phyloP scores from a whole-genome alignment of 331 rosid genomes.

The Spiraea crenata region DNA sequence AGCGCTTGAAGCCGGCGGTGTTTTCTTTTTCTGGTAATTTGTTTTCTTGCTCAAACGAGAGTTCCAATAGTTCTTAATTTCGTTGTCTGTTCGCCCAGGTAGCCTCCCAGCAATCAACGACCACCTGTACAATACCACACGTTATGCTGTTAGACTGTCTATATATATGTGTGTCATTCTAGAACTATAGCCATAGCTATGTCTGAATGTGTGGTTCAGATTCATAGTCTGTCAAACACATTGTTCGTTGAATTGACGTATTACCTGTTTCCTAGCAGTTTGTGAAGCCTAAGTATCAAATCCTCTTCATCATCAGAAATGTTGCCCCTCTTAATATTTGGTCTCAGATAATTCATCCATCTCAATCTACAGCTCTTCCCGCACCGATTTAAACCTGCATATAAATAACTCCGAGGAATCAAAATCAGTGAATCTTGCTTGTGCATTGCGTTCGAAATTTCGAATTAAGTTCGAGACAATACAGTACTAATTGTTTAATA shows the following conservation, averaged over 20 bases:
- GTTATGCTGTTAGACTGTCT: not conserved
- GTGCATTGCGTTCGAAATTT: not conserved
- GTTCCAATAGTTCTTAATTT: slow-evolving; percentile 79
- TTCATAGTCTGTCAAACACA: not conserved
- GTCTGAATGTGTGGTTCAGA: not conserved
- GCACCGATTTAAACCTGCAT: slow-evolving; percentile 60
- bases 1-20: not conserved
- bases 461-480: not conserved
- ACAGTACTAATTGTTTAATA: not conserved
- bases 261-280: slow-evolving; percentile 68
- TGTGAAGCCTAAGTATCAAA: slow-evolving; percentile 75
- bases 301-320: slow-evolving; percentile 73
- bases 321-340: slow-evolving; percentile 79
- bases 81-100: slow-evolving; percentile 80
- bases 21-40: slow-evolving; percentile 18
- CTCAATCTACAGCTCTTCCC: slow-evolving; percentile 77
- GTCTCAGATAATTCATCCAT: slow-evolving; percentile 72
- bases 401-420: no score
- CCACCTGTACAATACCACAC: slow-evolving; percentile 46
- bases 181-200: not conserved
- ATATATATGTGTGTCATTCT: no score
- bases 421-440: not conserved
- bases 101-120: slow-evolving; percentile 77
- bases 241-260: not conserved
- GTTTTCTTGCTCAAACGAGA: slow-evolving; percentile 77